Evolutionary conservation across 1,284 basidiomycete species (phyloP), one percentile per base, ranked within the genome.

Genomic region (Sanghuangporus weigelae): DNA sequence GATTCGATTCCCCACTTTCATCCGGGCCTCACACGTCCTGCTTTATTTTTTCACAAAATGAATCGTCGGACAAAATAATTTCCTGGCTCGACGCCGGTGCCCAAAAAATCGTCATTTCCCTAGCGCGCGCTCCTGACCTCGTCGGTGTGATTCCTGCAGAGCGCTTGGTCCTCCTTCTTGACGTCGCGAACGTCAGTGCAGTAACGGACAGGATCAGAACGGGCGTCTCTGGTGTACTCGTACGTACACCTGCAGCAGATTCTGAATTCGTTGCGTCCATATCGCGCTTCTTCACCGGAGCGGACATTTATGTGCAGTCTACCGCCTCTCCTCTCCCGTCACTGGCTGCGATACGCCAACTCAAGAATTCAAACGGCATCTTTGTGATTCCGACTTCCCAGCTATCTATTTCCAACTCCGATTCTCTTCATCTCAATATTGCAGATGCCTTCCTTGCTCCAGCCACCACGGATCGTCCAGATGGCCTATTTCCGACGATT

Each of bases 401-500:
- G 64, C 84, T 96, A 59, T 89, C 90, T 11, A 77, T 87, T 40
- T 75, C 75, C 3, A 68, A 79, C 2, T 83, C 87, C 10, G 80
- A 84, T 40, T 67, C 78, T 50, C 74, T 80, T 7, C 82, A 87
- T 67, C 78, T 96, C 63, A 90, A 89, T 70, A 78, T 96, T 62
- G 85, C 85, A n/a, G 92, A 95, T 70, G 90, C 89, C 16, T 96
- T 96, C 80, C 83, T 95, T 58, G 86, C 93, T 0, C 84, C 89
- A 2, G 76, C 98, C 60, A 77, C 80, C 19, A 94, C 95, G 1
- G 97, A 99, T 76, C 87, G 97, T 58, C 81, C 88, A 2, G 97
- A 99, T 73, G 94, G 93, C 19, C 84, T 99, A 50, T 96, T 94
- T 76, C 91, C 96, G 0, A 99, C 97, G 19, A 83, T 98, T 59